A percentile compares a stretch with the other conserved stretches of the same genome.
These are phyloP conservation scores for Themeda triandra DNA, from an alignment of 176 grass and related monocot genomes.

Conservation along the genomic window DNA sequence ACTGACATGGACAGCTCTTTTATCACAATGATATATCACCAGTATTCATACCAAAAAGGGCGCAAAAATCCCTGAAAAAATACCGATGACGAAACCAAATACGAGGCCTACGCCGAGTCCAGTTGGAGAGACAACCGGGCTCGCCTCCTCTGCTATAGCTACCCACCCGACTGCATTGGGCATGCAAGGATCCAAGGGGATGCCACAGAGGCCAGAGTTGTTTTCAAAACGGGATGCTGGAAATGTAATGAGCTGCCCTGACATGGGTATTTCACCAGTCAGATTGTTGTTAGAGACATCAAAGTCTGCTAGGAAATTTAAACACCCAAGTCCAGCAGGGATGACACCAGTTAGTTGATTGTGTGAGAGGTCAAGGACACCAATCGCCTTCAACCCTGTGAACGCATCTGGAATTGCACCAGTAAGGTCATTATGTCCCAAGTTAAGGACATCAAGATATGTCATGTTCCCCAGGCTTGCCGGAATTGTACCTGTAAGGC, in stretches of 20 bases:
- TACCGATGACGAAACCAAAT: too few relatives aligned
- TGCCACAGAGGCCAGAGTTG: conserved; percentile 78
- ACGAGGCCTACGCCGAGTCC: too few relatives aligned
- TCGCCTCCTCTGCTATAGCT: too few relatives aligned
- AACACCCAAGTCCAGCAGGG: conserved; percentile 46
- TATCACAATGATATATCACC: too few relatives aligned
- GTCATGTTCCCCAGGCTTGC: conserved; percentile 57
- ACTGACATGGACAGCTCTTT: too few relatives aligned
- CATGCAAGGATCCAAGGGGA: conserved; percentile 61
- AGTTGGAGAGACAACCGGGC: too few relatives aligned
- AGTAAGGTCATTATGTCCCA: conserved; percentile 70
- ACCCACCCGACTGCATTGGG: too few relatives aligned
- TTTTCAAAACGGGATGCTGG: conserved; percentile 55
- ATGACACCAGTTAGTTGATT: conserved; percentile 68
- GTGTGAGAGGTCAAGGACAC: conserved; percentile 75
- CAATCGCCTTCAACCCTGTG: conserved; percentile 41
- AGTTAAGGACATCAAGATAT: conserved; percentile 77
- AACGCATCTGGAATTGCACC: conserved; percentile 67
- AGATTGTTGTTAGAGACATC: conserved; percentile 93
- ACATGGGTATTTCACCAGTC: conserved; percentile 63
- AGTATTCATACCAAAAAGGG: too few relatives aligned
- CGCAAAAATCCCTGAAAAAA: too few relatives aligned
- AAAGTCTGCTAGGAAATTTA: conserved; percentile 59
- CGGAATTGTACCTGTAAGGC: conserved; percentile 52
- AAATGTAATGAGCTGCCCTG: conserved; percentile 81